Base-by-base conservation (phyloP, 176 grass and related monocot species). In the Musa troglodytarum region DNA sequence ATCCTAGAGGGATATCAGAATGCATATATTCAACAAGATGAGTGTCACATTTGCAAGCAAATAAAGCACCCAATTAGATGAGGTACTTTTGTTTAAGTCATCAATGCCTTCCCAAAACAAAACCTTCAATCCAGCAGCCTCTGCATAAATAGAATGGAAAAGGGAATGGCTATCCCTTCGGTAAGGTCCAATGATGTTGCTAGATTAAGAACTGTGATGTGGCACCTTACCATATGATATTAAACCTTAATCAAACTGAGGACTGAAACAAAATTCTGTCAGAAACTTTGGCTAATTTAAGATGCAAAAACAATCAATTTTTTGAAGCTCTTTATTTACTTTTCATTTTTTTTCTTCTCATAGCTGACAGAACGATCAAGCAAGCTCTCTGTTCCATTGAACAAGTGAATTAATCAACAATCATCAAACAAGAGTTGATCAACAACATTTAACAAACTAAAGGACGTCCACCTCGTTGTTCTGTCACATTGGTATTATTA, bases 391-490 rank as follows among this genome's bases (percentile, higher is more conserved):
- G 57, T 62, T 15, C 34, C 10, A 73, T 3, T 28, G 54, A 73
- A 23, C 1, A 13, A 73, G 20, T 20, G 26, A 17, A 9, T 25
- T 50, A 8, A 19, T 9, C 9, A 81, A 61, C 73, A 22, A 49
- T 22, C 71, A 81, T 71, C 12, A 25, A 52, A 54, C 64, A 54
- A 53, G 5, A 15, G 26, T 79, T 70, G 73, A 71, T 22, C 64
- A 61, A 54, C 14, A 9, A 78, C 1, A 57, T 25, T 13, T 49
- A 49, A 52, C 65, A 28, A 71, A 53, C 66, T 15, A 57, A 34
- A 63, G 14, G 54, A 80, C 3, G 3, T 71, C 68, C 74, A 99
- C 95, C 95, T 87, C 71, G 82, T 83, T 94, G 90, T 77, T 87
- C 80, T 4, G 85, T 75, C 25, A 75, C 13, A 49, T 77, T 94